phyloP scores from a whole-genome alignment of 2,329 filamentous ascomycete genomes.

The Chrysoporthe puriensis region DNA sequence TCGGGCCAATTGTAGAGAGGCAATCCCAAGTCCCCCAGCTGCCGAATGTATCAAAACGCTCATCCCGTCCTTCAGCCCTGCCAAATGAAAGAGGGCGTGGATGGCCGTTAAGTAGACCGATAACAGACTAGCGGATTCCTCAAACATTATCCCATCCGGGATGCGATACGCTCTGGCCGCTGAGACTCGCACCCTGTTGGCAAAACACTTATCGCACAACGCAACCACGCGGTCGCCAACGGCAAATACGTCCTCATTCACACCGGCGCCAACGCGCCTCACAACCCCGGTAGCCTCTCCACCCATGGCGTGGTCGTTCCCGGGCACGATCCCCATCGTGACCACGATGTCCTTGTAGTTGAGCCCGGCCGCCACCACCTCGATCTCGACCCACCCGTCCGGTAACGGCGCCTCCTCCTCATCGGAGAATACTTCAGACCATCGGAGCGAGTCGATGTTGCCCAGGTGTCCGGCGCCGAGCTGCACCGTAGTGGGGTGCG shows the following conservation, averaged over 20 bases:
- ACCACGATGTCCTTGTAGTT: conserved; percentile 43
- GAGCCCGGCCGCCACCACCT: conserved; percentile 39
- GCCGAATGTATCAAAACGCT: conserved; percentile 36
- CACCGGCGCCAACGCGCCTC: neutral
- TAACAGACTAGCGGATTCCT: conserved; percentile 39
- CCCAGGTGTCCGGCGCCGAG: conserved; percentile 31
- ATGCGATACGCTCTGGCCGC: conserved; percentile 30
- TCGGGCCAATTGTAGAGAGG: conserved; percentile 31
- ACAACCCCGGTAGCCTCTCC: conserved; percentile 10
- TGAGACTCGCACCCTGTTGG: conserved; percentile 25
- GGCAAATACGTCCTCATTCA: neutral
- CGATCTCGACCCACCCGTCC: conserved; percentile 38
- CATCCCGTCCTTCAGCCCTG: conserved; percentile 33
- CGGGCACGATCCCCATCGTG: conserved; percentile 33
- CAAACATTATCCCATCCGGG: conserved; percentile 38
- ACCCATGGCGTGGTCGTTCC: conserved; percentile 29
- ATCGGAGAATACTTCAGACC: conserved; percentile 16
- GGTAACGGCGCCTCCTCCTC: conserved; percentile 10
- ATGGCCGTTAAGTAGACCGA: conserved; percentile 38
- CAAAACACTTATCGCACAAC: conserved; percentile 29
- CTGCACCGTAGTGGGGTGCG: conserved; percentile 22
- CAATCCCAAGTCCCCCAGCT: conserved; percentile 33
- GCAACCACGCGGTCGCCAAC: conserved; percentile 25
- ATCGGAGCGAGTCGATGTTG: conserved; percentile 32
- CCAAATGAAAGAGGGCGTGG: conserved; percentile 37